Evolutionary conservation across 2,329 filamentous ascomycete genomes (phyloP), one percentile per base, ranked within the genome.

Genomic region (Acephala macrosclerotiorum): DNA sequence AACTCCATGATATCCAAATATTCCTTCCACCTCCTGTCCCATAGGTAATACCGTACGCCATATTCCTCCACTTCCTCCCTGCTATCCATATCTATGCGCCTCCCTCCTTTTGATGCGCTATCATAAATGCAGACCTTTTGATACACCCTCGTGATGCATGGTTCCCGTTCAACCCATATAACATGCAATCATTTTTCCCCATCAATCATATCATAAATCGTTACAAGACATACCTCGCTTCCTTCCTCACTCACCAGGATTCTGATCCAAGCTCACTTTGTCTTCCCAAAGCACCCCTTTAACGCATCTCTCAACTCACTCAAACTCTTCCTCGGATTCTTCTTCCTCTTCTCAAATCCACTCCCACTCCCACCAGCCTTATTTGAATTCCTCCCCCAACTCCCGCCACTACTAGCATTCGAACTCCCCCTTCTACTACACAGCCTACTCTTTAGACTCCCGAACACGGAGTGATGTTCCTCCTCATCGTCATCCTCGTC

Each of bases 401-500:
- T 57, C 9, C 49, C 49, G 33, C 49, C 20, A 20, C 18, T 33
- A 35, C 11, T 53, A 4, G 49, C 6, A 20, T 20, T 53, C 8
- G 11, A 9, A 8, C 49, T 5, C 4, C 49, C 11, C 14, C 20
- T 22, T 3, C 49, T 5, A 20, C 29, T 57, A 18, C 22, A n/a
- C 1, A 57, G 33, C 36, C 20, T 36, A 16, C 55, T 40, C 22
- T 18, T 38, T 6, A 57, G 33, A n/a, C 29, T 20, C n/a, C 20
- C 35, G 18, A 40, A 57, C 2, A 36, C 16, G 55, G 55, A 40
- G 7, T 57, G 26, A 6, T 26, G 49, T 18, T 57, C 35, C 16
- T 40, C 35, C 3, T 40, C 55, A 33, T 57, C 55, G n/a, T 57
- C 55, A 22, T 57, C 55, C 9, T 57, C 55, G 12, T 57, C 55